Evolutionary conservation across 1,284 basidiomycete species (phyloP).

Genomic region (Pseudozyma tsukubaensis): DNA sequence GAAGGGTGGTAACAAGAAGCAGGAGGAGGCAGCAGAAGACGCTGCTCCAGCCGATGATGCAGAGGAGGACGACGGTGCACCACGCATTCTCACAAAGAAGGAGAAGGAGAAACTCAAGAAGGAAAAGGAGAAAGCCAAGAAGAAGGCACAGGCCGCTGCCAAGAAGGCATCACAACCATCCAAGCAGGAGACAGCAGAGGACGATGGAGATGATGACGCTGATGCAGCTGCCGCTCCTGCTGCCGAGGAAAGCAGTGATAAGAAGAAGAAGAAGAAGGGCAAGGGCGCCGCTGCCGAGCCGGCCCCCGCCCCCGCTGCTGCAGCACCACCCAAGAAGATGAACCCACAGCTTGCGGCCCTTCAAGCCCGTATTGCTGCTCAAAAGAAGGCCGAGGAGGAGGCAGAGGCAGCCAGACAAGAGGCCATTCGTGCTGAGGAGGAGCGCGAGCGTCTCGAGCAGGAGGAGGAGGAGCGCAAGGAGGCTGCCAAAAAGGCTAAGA

Average conservation of each 20-base stretch:
- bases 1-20: constrained; percentile 38
- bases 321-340: constrained; percentile 58
- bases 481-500: constrained; percentile 62
- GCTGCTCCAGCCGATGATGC: constrained; percentile 23
- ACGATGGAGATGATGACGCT: constrained; percentile 25
- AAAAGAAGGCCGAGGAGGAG: constrained; percentile 67
- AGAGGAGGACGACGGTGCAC: constrained; percentile 41
- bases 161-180: constrained; percentile 53
- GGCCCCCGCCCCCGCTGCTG: constrained; percentile 41
- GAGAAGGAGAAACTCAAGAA: constrained; percentile 68
- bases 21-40: constrained; percentile 23
- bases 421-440: constrained; percentile 60
- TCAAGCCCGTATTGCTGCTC: constrained; percentile 66
- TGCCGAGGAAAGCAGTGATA: constrained; percentile 45
- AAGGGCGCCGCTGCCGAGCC: constrained; percentile 51
- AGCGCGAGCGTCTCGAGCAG: constrained; percentile 65
- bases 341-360: constrained; percentile 64
- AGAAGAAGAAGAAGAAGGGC: constrained; percentile 66
- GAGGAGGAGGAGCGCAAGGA: constrained; percentile 67
- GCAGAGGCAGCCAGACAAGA: constrained; percentile 59
- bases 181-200: constrained; percentile 43
- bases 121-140: constrained; percentile 67
- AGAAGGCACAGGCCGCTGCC: constrained; percentile 64
- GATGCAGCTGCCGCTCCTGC: constrained; percentile 35
- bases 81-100: constrained; percentile 64